Conservation (phyloP, 768 basidiomycete species). For the Boletus pseudo-olivaceus region DNA sequence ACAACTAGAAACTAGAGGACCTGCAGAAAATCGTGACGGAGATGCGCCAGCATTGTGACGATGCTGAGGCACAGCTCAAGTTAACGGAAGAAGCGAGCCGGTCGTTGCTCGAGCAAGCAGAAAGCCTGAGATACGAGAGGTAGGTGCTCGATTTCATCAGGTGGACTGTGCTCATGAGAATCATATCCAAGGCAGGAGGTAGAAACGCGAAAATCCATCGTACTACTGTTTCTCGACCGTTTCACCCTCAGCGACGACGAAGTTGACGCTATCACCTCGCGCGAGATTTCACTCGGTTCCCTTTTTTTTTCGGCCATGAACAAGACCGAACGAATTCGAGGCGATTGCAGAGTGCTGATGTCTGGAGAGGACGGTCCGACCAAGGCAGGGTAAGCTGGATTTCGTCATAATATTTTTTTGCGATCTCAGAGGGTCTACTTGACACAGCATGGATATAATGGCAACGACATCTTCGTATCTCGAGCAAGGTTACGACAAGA, state of each 20-base stretch:
- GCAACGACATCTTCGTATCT: slow-evolving; percentile 73
- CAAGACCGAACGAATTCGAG: slow-evolving; percentile 76
- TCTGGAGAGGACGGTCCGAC: slow-evolving; percentile 79
- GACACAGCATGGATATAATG: slow-evolving; percentile 81
- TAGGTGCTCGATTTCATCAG: slow-evolving; percentile 27
- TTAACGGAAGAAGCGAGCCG: slow-evolving; percentile 76
- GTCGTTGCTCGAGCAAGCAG: slow-evolving; percentile 78
- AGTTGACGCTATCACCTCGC: slow-evolving; percentile 66
- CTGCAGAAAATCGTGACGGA: slow-evolving; percentile 72
- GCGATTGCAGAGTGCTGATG: slow-evolving; percentile 84
- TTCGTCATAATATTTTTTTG: neutral
- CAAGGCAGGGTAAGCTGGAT: slow-evolving; percentile 59
- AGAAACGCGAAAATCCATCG: slow-evolving; percentile 70
- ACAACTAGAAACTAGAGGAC: slow-evolving; percentile 71
- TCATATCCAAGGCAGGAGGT: slow-evolving; percentile 54
- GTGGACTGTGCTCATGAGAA: neutral
- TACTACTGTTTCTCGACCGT: slow-evolving; percentile 72
- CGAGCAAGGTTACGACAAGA: slow-evolving; percentile 88
- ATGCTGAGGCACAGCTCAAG: slow-evolving; percentile 73
- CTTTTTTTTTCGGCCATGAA: slow-evolving; percentile 86
- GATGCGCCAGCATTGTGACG: slow-evolving; percentile 81
- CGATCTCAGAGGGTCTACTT: neutral
- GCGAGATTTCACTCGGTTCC: slow-evolving; percentile 71
- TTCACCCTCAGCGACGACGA: slow-evolving; percentile 84
- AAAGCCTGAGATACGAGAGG: slow-evolving; percentile 72